Conservation (phyloP, 192 early-diverging fungal species). For the Backusella tuberculispora region DNA sequence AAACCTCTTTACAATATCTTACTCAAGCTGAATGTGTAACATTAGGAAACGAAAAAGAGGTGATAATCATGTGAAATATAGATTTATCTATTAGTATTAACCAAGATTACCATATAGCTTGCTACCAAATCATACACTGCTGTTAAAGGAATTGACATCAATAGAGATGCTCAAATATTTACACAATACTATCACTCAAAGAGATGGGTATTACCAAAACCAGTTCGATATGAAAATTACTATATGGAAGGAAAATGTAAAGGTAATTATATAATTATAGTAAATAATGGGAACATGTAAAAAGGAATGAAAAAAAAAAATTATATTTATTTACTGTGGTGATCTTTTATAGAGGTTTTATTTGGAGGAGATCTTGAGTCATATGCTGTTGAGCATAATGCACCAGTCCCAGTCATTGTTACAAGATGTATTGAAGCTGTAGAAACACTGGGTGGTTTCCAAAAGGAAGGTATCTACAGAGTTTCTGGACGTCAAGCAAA, state of each 20-base stretch:
- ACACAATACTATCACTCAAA: slow-evolving; percentile 25
- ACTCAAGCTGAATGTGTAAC: not conserved
- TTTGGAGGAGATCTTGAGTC: slow-evolving; percentile 39
- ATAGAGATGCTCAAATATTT: slow-evolving; percentile 35
- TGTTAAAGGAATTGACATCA: slow-evolving; percentile 11
- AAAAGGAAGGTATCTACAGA: slow-evolving; percentile 46
- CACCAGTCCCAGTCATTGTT: slow-evolving; percentile 37
- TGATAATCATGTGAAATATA: not conserved
- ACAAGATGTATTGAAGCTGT: slow-evolving; percentile 39
- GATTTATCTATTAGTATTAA: not conserved
- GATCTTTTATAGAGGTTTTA: slow-evolving; percentile 28
- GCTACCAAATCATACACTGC: not conserved
- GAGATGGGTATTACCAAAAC: slow-evolving; percentile 17
- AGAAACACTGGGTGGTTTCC: slow-evolving; percentile 34
- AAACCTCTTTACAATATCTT: not conserved
- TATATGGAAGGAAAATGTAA: slow-evolving; percentile 38
- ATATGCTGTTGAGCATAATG: slow-evolving; percentile 36
- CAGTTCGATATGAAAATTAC: slow-evolving; percentile 40
- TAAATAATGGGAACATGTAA: not conserved
- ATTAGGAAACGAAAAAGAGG: slow-evolving; percentile 7
- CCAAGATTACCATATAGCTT: not conserved
- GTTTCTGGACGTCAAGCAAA: slow-evolving; percentile 42
- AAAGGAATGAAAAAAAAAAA: not conserved
- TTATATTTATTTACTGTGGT: not conserved
- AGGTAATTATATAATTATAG: slow-evolving; percentile 25